A percentile compares a stretch with the other conserved stretches of the same genome.
Conservation (phyloP, 164 flowering plant species). For the Nymphaea thermarum region DNA sequence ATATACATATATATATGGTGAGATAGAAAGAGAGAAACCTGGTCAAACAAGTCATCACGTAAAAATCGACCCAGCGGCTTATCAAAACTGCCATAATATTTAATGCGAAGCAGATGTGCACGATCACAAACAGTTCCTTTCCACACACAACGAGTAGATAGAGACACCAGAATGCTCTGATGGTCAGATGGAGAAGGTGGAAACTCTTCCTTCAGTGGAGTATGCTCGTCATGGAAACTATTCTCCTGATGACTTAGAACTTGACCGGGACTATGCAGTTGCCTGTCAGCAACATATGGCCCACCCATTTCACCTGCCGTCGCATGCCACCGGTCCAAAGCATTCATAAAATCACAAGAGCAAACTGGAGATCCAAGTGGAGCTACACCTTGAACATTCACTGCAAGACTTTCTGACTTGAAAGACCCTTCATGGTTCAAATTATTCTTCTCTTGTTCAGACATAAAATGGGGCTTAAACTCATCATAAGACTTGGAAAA, state of each 20-base stretch:
- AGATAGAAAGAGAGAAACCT: slow-evolving; percentile 24
- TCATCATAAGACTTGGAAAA: slow-evolving; percentile 12
- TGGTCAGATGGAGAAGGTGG: slow-evolving; percentile 87
- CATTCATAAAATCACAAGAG: too few species aligned
- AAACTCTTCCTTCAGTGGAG: slow-evolving; percentile 58
- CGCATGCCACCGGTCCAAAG: too few species aligned
- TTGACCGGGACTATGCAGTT: too few species aligned
- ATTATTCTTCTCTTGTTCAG: slow-evolving; percentile 11
- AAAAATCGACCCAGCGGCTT: slow-evolving; percentile 90
- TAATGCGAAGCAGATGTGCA: slow-evolving; percentile 75
- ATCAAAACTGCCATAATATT: slow-evolving; percentile 91
- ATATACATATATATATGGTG: too few species aligned
- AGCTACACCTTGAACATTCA: slow-evolving; percentile 5
- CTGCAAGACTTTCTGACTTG: slow-evolving; percentile 2
- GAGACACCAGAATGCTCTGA: slow-evolving; percentile 91
- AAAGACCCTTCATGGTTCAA: slow-evolving; percentile 9
- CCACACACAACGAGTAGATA: slow-evolving; percentile 92
- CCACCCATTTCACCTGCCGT: too few species aligned
- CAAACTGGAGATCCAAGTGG: too few species aligned
- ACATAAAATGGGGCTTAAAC: slow-evolving; percentile 12
- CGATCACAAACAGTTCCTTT: slow-evolving; percentile 95
- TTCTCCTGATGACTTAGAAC: too few species aligned
- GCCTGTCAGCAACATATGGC: too few species aligned
- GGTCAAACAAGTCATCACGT: slow-evolving; percentile 83
- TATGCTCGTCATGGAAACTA: slow-evolving; percentile 20